These are phyloP conservation scores for Rutidosis leptorrhynchoides DNA, from an alignment of 129 eudicot species.

Conservation along the genomic window DNA sequence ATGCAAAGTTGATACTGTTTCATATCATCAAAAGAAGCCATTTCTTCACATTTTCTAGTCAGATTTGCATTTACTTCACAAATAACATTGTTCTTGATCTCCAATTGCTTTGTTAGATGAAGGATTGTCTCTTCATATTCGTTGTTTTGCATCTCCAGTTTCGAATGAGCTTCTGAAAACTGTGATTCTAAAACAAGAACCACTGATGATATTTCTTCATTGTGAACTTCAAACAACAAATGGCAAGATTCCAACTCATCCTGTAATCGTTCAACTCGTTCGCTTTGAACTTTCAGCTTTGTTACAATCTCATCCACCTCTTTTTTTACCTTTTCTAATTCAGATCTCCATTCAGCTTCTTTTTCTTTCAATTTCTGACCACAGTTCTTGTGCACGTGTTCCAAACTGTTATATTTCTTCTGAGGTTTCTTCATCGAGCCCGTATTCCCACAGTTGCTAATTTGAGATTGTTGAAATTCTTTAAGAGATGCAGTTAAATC, in stretches of 20 bases:
- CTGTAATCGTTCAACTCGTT: constrained; percentile 39
- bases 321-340: constrained; percentile 39
- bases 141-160: constrained; percentile 27
- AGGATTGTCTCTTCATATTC: constrained; percentile 34
- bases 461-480: constrained; percentile 56
- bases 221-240: constrained; percentile 37
- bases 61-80: constrained; percentile 28
- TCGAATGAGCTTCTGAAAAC: constrained; percentile 35
- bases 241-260: constrained; percentile 41
- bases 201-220: constrained; percentile 42
- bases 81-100: constrained; percentile 31
- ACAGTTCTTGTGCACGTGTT: constrained; percentile 55
- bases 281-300: constrained; percentile 39
- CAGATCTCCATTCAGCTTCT: constrained; percentile 50
- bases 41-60: constrained; percentile 37
- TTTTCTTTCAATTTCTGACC: constrained; percentile 41
- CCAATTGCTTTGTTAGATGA: constrained; percentile 36
- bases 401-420: constrained; percentile 47
- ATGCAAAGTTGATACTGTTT: constrained; percentile 25
- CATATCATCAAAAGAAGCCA: constrained; percentile 31
- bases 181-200: constrained; percentile 48
- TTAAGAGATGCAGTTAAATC: constrained; percentile 46
- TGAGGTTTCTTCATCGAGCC: constrained; percentile 42
- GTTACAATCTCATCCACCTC: constrained; percentile 30
- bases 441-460: constrained; percentile 32